Percentiles rank a stretch among this genome's conserved stretches.
phyloP scores from a whole-genome alignment of 441 rosid species.

The Adansonia rubrostipa region DNA sequence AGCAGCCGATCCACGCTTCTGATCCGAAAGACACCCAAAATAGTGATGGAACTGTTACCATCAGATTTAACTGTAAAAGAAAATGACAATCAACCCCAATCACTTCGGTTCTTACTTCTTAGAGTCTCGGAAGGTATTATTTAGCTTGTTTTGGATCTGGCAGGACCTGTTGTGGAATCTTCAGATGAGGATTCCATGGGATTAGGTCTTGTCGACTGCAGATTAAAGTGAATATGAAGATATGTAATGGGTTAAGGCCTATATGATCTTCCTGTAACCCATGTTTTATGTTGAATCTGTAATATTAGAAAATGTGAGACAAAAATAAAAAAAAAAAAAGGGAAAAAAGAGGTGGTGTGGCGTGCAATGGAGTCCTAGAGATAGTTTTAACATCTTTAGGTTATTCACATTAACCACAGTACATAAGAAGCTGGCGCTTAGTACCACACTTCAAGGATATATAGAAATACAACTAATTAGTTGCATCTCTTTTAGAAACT shows the following conservation, averaged over 20 bases:
- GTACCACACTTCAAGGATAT: neutral
- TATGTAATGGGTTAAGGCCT: too few relatives aligned
- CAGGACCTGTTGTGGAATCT: neutral
- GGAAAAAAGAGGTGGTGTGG: neutral
- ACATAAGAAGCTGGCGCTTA: neutral
- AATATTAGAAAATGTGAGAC: neutral
- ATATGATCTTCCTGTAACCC: too few relatives aligned
- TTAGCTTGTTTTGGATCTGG: too few relatives aligned
- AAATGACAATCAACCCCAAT: too few relatives aligned
- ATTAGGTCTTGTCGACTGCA: neutral
- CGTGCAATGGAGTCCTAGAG: too few relatives aligned
- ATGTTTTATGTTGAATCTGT: neutral
- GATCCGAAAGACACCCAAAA: too few relatives aligned
- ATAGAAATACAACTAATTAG: constrained; percentile 2
- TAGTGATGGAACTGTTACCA: too few relatives aligned
- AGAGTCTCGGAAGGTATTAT: too few relatives aligned
- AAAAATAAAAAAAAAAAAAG: too few relatives aligned
- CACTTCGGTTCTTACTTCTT: too few relatives aligned
- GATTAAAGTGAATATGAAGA: too few relatives aligned
- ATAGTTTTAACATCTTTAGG: neutral
- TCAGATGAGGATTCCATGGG: neutral
- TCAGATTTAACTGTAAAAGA: too few relatives aligned
- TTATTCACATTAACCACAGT: neutral
- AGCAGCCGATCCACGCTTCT: neutral
- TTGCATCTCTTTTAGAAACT: constrained; percentile 19